phyloP scores from a whole-genome alignment of 2,329 filamentous ascomycete genomes.

The Coccinonectria pachysandricola region DNA sequence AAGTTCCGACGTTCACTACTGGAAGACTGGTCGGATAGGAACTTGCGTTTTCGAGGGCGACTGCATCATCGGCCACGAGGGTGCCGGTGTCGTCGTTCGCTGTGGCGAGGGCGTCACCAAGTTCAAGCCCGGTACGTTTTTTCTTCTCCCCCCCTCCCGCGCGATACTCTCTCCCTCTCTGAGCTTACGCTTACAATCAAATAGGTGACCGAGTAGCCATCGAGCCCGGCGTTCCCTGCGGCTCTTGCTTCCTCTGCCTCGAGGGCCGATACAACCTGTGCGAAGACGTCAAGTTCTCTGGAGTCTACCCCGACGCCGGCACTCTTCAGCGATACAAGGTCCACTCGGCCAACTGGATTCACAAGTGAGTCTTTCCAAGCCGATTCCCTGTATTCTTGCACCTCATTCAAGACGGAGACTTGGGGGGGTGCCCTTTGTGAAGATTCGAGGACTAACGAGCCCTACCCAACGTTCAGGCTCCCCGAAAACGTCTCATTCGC shows the following conservation, averaged over 20 bases:
- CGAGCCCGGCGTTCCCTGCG: constrained; percentile 56
- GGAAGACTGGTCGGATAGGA: constrained; percentile 55
- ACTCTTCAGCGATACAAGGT: constrained; percentile 52
- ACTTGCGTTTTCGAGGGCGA: constrained; percentile 50
- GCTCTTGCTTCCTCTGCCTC: constrained; percentile 46
- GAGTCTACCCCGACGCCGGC: constrained; percentile 50
- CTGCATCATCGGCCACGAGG: constrained; percentile 57
- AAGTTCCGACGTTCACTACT: constrained; percentile 59
- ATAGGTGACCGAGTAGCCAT: constrained; percentile 55
- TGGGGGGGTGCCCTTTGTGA: too few relatives aligned
- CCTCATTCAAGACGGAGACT: too few relatives aligned
- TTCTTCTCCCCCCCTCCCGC: too few relatives aligned
- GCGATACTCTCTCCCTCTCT: too few relatives aligned
- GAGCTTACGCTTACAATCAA: too few relatives aligned
- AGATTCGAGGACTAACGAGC: too few relatives aligned
- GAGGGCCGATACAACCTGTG: constrained; percentile 55
- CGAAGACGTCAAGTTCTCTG: constrained; percentile 49
- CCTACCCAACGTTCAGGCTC: constrained; percentile 31
- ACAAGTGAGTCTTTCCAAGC: constrained; percentile 29
- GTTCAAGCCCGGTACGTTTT: constrained; percentile 32
- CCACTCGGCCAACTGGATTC: constrained; percentile 50
- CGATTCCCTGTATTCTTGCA: too few relatives aligned
- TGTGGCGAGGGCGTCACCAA: constrained; percentile 43
- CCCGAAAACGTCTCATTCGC: constrained; percentile 45
- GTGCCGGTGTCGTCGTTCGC: constrained; percentile 48